Conservation (phyloP, 495 filamentous ascomycete genomes). For the Annulohypoxylon moriforme region DNA sequence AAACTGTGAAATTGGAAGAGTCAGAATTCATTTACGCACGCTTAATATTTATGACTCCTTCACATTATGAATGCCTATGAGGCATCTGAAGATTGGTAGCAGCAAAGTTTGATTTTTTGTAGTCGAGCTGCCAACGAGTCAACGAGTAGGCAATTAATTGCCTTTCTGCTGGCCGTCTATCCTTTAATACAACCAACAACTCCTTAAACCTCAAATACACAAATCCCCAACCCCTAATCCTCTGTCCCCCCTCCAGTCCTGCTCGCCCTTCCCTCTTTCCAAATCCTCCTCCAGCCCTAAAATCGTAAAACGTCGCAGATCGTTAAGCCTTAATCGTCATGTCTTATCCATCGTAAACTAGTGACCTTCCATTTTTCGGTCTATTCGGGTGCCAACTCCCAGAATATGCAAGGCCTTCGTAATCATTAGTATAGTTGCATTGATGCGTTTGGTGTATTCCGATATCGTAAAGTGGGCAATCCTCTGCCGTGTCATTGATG, state of each 20-base stretch:
- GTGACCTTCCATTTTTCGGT: slow-evolving; percentile 9
- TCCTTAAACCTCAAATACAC: no score
- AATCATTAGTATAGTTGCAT: slow-evolving; percentile 32
- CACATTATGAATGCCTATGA: not conserved
- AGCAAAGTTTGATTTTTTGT: not conserved
- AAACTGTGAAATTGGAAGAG: not conserved
- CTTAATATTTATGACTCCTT: not conserved
- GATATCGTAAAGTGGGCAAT: slow-evolving; percentile 20
- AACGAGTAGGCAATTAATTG: not conserved
- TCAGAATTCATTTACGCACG: not conserved
- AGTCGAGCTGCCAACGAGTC: not conserved
- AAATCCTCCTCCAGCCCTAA: slow-evolving; percentile 1
- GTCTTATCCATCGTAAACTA: slow-evolving; percentile 25
- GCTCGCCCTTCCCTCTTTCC: not conserved
- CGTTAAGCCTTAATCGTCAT: slow-evolving; percentile 30
- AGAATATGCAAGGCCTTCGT: slow-evolving; percentile 21
- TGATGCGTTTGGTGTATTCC: slow-evolving; percentile 20
- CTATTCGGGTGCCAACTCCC: slow-evolving; percentile 17
- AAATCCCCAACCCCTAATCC: not conserved
- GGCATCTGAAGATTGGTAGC: not conserved
- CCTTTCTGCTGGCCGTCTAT: slow-evolving; percentile 14
- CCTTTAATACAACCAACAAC: slow-evolving; percentile 9
- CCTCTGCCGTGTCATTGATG: slow-evolving; percentile 28
- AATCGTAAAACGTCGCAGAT: slow-evolving; percentile 36
- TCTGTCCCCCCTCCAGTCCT: not conserved